Percentiles rank a stretch among this genome's conserved stretches.
Conservation (phyloP, 768 basidiomycete genomes). For the Calocera viscosa region DNA sequence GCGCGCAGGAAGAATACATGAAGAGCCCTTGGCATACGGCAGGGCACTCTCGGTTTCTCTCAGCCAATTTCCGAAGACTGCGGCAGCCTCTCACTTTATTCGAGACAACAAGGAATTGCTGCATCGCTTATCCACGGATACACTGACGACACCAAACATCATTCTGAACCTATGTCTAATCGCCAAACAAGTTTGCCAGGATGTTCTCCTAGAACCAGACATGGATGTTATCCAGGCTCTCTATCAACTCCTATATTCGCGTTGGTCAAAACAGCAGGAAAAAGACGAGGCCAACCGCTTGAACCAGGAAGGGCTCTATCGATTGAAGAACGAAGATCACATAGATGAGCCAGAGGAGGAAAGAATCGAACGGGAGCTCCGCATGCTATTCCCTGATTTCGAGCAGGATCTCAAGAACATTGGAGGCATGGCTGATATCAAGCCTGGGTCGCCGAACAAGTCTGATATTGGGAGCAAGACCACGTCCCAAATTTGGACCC, state of each 20-base stretch:
- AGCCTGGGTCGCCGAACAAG: not conserved
- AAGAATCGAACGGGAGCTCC: conserved; percentile 71
- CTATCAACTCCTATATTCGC: not conserved
- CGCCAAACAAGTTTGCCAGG: not conserved
- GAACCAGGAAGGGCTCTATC: conserved; percentile 51
- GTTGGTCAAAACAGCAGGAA: conserved; percentile 32
- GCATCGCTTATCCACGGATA: not conserved
- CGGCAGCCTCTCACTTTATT: not conserved
- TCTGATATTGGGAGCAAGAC: not conserved
- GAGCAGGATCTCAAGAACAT: conserved; percentile 34
- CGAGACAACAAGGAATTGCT: not conserved
- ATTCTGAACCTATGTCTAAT: not conserved
- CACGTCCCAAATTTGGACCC: not conserved
- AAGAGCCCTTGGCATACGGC: not conserved
- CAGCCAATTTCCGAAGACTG: not conserved
- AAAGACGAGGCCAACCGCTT: conserved; percentile 38
- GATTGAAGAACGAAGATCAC: conserved; percentile 43
- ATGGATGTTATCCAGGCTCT: not conserved
- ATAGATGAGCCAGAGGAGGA: conserved; percentile 54
- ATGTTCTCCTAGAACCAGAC: not conserved
- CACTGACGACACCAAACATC: not conserved
- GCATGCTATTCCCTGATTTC: conserved; percentile 73
- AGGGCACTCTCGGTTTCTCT: not conserved
- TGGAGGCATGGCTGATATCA: not conserved
- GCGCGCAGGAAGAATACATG: not conserved